Percentiles rank a stretch among this genome's conserved stretches.
phyloP scores from a whole-genome alignment of 1,284 basidiomycete species.

The Fomitopsis palustris region DNA sequence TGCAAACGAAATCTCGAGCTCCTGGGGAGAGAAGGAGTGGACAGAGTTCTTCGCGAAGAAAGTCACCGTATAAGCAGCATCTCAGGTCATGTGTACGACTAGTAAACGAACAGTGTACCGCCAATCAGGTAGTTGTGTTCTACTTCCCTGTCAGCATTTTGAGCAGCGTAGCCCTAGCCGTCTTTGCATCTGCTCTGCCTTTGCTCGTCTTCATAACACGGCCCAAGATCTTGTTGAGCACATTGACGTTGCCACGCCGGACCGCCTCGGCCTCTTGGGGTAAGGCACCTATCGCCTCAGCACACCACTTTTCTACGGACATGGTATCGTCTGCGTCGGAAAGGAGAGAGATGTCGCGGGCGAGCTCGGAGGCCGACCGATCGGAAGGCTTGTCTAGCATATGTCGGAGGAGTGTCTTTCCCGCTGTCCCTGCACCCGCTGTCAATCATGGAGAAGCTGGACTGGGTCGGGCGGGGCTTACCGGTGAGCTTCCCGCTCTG shows the following conservation, averaged over 20 bases:
- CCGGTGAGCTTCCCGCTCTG: constrained; percentile 67
- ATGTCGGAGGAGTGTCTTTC: constrained; percentile 64
- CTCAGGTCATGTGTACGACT: not conserved
- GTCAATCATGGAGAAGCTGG: constrained; percentile 3
- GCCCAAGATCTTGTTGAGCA: constrained; percentile 86
- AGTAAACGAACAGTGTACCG: not conserved
- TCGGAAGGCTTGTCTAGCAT: constrained; percentile 49
- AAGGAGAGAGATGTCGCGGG: constrained; percentile 47
- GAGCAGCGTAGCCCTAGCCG: constrained; percentile 42
- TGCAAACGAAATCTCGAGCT: constrained; percentile 75
- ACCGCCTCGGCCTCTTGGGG: constrained; percentile 73
- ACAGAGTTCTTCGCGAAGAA: constrained; percentile 72
- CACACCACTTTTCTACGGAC: constrained; percentile 51
- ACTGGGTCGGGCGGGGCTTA: constrained; percentile 22
- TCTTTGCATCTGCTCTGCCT: constrained; percentile 72
- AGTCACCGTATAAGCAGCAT: constrained; percentile 34
- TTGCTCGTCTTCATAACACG: constrained; percentile 84
- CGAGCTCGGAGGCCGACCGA: constrained; percentile 39
- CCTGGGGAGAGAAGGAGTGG: constrained; percentile 88
- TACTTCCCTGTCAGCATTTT: constrained; percentile 32
- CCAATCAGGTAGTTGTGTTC: not conserved
- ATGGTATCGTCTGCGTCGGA: constrained; percentile 32
- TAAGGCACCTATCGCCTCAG: constrained; percentile 59
- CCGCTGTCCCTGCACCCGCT: constrained; percentile 55
- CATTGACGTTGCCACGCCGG: constrained; percentile 73